Evolutionary conservation across 1,284 basidiomycete species (phyloP).

Genomic region (Mycena sp.): DNA sequence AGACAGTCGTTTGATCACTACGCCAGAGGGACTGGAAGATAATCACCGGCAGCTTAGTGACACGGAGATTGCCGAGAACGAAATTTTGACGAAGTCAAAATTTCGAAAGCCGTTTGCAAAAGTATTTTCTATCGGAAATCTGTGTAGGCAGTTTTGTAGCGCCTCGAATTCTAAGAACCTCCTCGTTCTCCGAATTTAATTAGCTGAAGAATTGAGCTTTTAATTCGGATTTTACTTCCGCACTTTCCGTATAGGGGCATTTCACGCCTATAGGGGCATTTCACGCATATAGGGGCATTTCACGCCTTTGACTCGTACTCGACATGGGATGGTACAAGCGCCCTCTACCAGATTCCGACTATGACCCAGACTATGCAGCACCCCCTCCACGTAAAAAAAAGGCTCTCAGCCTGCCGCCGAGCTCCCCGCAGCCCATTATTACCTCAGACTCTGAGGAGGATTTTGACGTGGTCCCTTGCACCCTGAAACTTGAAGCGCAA

Average conservation of each 20-base stretch:
- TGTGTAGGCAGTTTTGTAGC: constrained; percentile 7
- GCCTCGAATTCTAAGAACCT: not conserved
- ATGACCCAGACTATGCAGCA: not conserved
- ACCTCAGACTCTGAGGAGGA: not conserved
- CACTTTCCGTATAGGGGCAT: not conserved
- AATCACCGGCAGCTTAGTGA: not conserved
- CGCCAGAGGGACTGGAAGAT: not conserved
- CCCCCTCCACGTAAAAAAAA: not conserved
- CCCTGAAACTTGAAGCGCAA: too few species aligned
- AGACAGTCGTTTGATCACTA: constrained; percentile 9
- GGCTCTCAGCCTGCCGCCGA: not conserved
- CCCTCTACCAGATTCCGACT: not conserved
- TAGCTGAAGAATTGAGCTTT: not conserved
- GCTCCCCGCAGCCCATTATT: not conserved
- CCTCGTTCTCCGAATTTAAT: not conserved
- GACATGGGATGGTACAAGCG: constrained; percentile 2
- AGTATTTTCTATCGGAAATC: not conserved
- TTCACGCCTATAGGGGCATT: not conserved
- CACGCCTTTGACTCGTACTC: not conserved
- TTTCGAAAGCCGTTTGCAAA: not conserved
- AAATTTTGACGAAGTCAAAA: not conserved
- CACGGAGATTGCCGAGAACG: not conserved
- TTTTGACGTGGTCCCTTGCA: too few species aligned
- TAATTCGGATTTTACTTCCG: not conserved
- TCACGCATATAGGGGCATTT: not conserved